phyloP scores from a whole-genome alignment of 768 basidiomycete species.

The Suillus weaverae region DNA sequence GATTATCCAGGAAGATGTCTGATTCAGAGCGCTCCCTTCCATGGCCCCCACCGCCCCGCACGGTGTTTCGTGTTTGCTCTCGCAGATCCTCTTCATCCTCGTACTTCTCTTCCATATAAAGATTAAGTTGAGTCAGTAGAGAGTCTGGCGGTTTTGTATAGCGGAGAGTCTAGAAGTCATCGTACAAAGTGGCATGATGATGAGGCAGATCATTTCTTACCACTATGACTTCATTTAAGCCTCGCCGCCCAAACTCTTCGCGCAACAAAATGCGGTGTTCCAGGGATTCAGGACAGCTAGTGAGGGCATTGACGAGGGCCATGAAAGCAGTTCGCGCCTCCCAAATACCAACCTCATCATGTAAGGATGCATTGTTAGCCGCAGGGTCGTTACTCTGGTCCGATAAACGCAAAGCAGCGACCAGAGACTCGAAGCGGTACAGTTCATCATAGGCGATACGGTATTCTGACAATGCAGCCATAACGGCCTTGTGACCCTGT shows the following conservation, averaged over 20 bases:
- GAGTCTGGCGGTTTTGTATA: slow-evolving; percentile 76
- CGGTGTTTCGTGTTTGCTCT: slow-evolving; percentile 52
- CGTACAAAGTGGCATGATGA: not conserved
- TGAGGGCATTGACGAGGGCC: slow-evolving; percentile 77
- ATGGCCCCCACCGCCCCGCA: slow-evolving; percentile 26
- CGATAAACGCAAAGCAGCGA: slow-evolving; percentile 59
- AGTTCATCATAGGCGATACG: slow-evolving; percentile 66
- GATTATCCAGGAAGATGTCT: slow-evolving; percentile 55
- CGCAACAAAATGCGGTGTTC: slow-evolving; percentile 79
- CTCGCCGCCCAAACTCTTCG: slow-evolving; percentile 81
- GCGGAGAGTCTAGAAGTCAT: slow-evolving; percentile 56
- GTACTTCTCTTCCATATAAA: slow-evolving; percentile 86
- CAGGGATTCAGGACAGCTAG: slow-evolving; percentile 70
- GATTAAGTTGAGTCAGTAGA: slow-evolving; percentile 75
- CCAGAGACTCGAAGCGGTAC: slow-evolving; percentile 79
- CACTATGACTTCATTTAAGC: slow-evolving; percentile 80
- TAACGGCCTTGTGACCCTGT: slow-evolving; percentile 73
- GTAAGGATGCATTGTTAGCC: slow-evolving; percentile 33
- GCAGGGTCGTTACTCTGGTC: slow-evolving; percentile 42
- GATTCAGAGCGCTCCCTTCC: slow-evolving; percentile 44
- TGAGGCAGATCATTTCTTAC: slow-evolving; percentile 46
- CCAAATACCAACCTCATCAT: slow-evolving; percentile 70
- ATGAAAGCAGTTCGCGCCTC: slow-evolving; percentile 76
- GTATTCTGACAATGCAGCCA: slow-evolving; percentile 81
- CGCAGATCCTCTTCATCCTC: slow-evolving; percentile 88